Evolutionary conservation across 371 early-diverging fungal genomes (phyloP).

Genomic region (Mortierella sp.): DNA sequence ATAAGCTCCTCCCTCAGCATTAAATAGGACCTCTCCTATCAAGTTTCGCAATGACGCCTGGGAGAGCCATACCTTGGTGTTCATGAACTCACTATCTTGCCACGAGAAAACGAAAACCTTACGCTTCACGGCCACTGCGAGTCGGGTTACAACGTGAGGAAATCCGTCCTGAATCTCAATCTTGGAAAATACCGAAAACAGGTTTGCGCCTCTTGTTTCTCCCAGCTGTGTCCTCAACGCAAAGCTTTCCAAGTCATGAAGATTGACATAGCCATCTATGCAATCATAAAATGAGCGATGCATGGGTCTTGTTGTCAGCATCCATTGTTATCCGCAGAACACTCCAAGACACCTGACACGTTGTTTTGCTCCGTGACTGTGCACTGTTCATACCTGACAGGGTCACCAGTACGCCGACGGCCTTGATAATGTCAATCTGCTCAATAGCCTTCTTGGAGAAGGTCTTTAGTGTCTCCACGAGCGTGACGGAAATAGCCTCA

Average conservation of each 20-base stretch:
- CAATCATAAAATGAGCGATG: background rate
- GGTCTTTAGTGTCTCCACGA: constrained; percentile 76
- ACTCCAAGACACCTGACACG: background rate
- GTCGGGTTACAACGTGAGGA: constrained; percentile 80
- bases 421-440: constrained; percentile 84
- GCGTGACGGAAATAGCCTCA: constrained; percentile 63
- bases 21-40: no score
- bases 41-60: background rate
- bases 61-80: constrained; percentile 62
- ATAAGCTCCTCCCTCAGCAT: background rate
- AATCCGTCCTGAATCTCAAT: constrained; percentile 75
- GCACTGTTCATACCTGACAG: constrained; percentile 67
- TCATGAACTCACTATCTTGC: constrained; percentile 82
- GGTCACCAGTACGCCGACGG: constrained; percentile 81
- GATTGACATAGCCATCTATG: constrained; percentile 78
- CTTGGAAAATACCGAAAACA: constrained; percentile 82
- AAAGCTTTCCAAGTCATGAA: constrained; percentile 83
- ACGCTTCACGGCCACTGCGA: constrained; percentile 82
- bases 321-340: background rate
- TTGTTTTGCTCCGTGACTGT: background rate
- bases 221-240: constrained; percentile 75
- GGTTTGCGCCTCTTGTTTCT: constrained; percentile 82
- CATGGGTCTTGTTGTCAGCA: background rate
- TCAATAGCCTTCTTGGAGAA: constrained; percentile 83
- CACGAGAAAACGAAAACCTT: constrained; percentile 82